Evolutionary conservation across 768 basidiomycete species (phyloP), one percentile per base, ranked within the genome.

Genomic region (Hortiboletus campestris): DNA sequence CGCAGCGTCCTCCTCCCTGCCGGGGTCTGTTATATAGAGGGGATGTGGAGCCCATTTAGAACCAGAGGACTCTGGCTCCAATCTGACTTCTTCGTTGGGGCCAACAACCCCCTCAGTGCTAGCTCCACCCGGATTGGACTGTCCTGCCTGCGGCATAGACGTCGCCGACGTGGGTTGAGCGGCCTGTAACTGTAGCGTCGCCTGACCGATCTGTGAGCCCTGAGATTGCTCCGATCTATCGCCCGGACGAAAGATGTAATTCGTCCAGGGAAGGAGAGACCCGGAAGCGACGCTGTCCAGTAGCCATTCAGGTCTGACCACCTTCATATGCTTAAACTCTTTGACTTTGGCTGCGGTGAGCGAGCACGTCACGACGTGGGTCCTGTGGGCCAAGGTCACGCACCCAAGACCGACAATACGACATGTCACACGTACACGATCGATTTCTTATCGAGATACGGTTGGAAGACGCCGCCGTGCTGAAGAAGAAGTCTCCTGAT

Each of bases 311-410:
- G 94, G 93, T 44, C 77, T 78, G 38, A 89, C 94, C 16, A 98
- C 88, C 68, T 94, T 97, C 88, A 96, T 89, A 40, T 87, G 71
- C 69, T 87, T 82, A 71, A 94, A 98, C 63, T 96, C 94, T 20
- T 82, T 83, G 42, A 93, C 81, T 73, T 98, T 99, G 40, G 86
- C 84, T 0, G 92, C 88, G 0, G 96, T 98, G 42, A 99, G 80
- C 32, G 91, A 89, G 60, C 88, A 89, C 4, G 97, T 96, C 47
- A 99, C 77, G 62, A 99, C 87, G 68, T 97, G 94, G 0, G 94
- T 96, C 31, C 91, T 92, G 63, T 11, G 29, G 22, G 14, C 35
- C 17, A 35, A 49, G 22, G 31, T 51, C 41, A 63, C 53, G 17
- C 50, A 28, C 4, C 39, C 53, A 9, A 51, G 19, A 22, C 29